Evolutionary conservation across 306 rosid species (phyloP).

Genomic region (Trifolium pratense): DNA sequence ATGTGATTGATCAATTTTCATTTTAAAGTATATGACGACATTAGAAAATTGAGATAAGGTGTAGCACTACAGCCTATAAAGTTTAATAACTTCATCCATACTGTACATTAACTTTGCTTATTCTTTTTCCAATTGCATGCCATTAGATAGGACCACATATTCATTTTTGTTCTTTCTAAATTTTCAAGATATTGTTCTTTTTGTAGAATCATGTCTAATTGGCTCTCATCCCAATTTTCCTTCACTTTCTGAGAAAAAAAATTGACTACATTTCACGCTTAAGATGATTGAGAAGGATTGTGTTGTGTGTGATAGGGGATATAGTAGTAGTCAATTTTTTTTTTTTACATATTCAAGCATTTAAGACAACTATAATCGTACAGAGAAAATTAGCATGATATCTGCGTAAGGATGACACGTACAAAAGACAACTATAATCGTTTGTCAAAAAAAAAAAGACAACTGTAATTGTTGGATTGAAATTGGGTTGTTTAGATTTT

Average conservation of each 20-base stretch:
- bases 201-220: not conserved
- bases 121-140: constrained; percentile 44
- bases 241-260: not conserved
- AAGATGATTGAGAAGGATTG: not conserved
- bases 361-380: no score
- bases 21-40: constrained; percentile 3
- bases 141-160: constrained; percentile 40
- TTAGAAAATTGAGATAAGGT: not conserved
- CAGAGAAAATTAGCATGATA: no score
- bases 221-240: not conserved
- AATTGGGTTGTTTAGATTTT: no score
- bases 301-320: not conserved
- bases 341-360: no score
- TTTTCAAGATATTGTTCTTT: not conserved
- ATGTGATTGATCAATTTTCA: not conserved
- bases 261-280: not conserved
- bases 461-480: no score
- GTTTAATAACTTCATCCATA: constrained; percentile 32
- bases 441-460: no score
- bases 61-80: constrained; percentile 21
- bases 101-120: constrained; percentile 42
- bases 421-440: no score
- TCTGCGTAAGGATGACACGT: no score
- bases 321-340: no score
- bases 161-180: constrained; percentile 19